Percentiles rank a stretch among this genome's conserved stretches.
Conservation (phyloP, 257 asterid species). For the Lavandula angustifolia region DNA sequence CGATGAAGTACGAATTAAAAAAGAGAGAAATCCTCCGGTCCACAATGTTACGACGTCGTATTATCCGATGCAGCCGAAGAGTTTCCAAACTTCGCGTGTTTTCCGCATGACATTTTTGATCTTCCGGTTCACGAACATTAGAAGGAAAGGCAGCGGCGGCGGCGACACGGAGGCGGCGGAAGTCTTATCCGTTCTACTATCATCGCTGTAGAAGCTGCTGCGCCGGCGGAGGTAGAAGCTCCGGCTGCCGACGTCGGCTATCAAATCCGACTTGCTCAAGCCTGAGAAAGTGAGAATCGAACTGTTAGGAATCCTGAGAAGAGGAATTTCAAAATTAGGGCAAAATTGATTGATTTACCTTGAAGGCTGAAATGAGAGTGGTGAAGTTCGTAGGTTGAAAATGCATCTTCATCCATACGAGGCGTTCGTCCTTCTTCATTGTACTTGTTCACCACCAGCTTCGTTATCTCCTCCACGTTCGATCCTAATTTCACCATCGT, state of each 20-base stretch:
- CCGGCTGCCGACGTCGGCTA: constrained; percentile 72
- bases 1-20: no score
- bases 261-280: constrained; percentile 58
- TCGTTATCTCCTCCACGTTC: constrained; percentile 59
- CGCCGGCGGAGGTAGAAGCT: constrained; percentile 61
- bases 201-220: background rate
- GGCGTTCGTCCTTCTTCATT: constrained; percentile 73
- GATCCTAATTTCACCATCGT: constrained; percentile 72
- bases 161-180: background rate
- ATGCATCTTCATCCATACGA: constrained; percentile 44
- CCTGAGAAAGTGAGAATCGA: constrained; percentile 43
- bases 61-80: background rate
- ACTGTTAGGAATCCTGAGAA: no score
- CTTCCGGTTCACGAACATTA: background rate
- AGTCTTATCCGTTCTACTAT: constrained; percentile 5
- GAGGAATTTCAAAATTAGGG: no score
- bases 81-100: background rate
- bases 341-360: constrained; percentile 31
- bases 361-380: constrained; percentile 71
- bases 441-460: constrained; percentile 50
- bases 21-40: no score
- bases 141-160: constrained; percentile 23
- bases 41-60: no score
- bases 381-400: constrained; percentile 53
- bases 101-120: background rate